These are phyloP conservation scores for Cornus suecica DNA, from an alignment of 148 eudicot species.

Conservation along the genomic window DNA sequence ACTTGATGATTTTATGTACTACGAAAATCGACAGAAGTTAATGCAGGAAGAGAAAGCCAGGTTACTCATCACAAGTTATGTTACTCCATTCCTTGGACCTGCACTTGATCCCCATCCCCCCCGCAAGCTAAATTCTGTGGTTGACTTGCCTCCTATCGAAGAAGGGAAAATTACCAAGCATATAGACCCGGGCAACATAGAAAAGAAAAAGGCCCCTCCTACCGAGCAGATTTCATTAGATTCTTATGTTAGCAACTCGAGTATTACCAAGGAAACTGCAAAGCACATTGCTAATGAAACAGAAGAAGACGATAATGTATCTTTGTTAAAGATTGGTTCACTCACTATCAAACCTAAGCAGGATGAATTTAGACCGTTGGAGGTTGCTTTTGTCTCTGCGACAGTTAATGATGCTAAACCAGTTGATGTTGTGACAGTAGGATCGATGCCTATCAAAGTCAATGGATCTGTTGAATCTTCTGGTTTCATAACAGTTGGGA, in stretches of 20 bases:
- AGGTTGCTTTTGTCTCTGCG: conserved; percentile 16
- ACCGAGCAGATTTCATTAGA: conserved; percentile 13
- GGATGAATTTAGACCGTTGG: conserved; percentile 26
- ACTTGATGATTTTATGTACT: conserved; percentile 92
- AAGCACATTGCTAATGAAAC: conserved; percentile 25
- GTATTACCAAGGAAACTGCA: conserved; percentile 6
- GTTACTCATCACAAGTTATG: conserved; percentile 42
- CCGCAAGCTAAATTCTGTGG: conserved; percentile 31
- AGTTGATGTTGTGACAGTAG: conserved; percentile 58
- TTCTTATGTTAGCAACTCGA: conserved; percentile 11
- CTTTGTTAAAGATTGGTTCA: conserved; percentile 55
- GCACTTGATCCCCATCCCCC: conserved; percentile 53
- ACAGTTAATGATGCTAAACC: conserved; percentile 21
- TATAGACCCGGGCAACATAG: conserved; percentile 18
- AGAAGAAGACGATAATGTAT: conserved; percentile 24
- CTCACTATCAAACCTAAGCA: conserved; percentile 53
- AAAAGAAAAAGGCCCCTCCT: conserved; percentile 21
- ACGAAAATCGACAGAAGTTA: conserved; percentile 81
- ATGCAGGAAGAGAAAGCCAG: conserved; percentile 81
- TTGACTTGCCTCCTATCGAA: conserved; percentile 37
- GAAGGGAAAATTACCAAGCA: conserved; percentile 28
- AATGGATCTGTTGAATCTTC: conserved; percentile 44
- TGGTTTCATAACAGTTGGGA: conserved; percentile 68
- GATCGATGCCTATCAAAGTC: conserved; percentile 75
- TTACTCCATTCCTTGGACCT: conserved; percentile 32